Base-by-base conservation (phyloP, 1,284 basidiomycete species). In the Athelia psychrophila region DNA sequence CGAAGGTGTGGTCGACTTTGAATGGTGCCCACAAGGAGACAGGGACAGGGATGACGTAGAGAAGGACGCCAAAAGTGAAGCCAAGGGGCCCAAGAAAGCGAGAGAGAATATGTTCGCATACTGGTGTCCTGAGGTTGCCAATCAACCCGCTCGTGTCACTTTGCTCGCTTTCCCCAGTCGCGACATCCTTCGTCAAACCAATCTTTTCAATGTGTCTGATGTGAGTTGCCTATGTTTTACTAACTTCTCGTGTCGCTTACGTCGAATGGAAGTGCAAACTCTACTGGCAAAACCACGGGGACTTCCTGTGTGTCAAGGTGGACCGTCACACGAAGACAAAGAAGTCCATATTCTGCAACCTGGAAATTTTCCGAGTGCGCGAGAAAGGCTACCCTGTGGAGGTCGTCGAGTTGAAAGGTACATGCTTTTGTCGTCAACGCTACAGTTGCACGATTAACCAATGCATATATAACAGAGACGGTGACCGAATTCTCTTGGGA, bases 281-380 rank as follows among this genome's bases (percentile, higher is more conserved):
- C 46, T 91, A 92, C 74, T 99, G 95, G 95, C 97, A 99, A 76
- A 97, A 96, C 65, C 93, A 97, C 68, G 97, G 97, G 48, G 95
- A 99, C 73, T 99, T 94, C 78, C 83, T 99, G 23, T 99, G 97
- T 64, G 97, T 99, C 72, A 98, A 98, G 75, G 97, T 99, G 53
- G 97, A 99, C 74, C 91, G 97, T 54, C 95, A 98, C 70, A 98
- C 96, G 44, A 99, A 99, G 78, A 97, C 95, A 19, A 98, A 98
- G 75, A 99, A 99, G 77, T 95, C 95, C 12, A 95, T 93, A 51
- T 99, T 95, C 78, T 97, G 95, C 75, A 99, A 99, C 73, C 79
- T 99, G 57, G 97, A 99, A 73, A 90, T 99, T 58, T 99, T 99
- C 82, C 86, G 95, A 53, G 86, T 98, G 54, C 87, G 97, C 53